phyloP scores from a whole-genome alignment of 768 basidiomycete species.

The Tulasnella sp. region DNA sequence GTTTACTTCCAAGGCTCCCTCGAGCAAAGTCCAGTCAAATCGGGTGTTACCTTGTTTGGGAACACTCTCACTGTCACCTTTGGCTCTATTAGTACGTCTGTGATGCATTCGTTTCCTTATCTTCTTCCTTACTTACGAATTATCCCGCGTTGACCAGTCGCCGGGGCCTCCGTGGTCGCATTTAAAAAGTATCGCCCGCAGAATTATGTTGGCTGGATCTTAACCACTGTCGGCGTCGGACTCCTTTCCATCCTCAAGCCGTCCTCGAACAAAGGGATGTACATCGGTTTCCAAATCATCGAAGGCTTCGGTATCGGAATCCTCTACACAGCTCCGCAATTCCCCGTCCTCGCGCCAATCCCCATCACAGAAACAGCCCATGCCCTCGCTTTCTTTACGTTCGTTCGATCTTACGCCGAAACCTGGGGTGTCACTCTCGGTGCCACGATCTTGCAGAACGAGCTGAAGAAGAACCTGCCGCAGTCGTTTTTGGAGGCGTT shows the following conservation, averaged over 20 bases:
- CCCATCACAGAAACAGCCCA: constrained; percentile 37
- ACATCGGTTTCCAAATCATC: constrained; percentile 33
- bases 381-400: constrained; percentile 37
- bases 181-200: constrained; percentile 48
- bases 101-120: neutral
- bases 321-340: constrained; percentile 38
- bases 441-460: constrained; percentile 56
- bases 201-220: constrained; percentile 47
- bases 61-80: constrained; percentile 49
- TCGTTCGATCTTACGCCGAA: constrained; percentile 42
- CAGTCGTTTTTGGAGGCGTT: constrained; percentile 47
- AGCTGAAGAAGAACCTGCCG: constrained; percentile 51
- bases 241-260: constrained; percentile 41
- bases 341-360: constrained; percentile 43
- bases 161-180: constrained; percentile 46
- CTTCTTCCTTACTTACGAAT: neutral
- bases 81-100: constrained; percentile 42
- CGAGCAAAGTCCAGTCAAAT: constrained; percentile 45
- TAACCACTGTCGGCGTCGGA: constrained; percentile 46
- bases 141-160: constrained; percentile 35
- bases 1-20: constrained; percentile 47
- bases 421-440: constrained; percentile 49
- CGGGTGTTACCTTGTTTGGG: constrained; percentile 48
- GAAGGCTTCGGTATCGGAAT: constrained; percentile 31
- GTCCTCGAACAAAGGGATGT: constrained; percentile 8